Evolutionary conservation across 306 rosid species (phyloP).

Genomic region (Lathyrus oleraceus): DNA sequence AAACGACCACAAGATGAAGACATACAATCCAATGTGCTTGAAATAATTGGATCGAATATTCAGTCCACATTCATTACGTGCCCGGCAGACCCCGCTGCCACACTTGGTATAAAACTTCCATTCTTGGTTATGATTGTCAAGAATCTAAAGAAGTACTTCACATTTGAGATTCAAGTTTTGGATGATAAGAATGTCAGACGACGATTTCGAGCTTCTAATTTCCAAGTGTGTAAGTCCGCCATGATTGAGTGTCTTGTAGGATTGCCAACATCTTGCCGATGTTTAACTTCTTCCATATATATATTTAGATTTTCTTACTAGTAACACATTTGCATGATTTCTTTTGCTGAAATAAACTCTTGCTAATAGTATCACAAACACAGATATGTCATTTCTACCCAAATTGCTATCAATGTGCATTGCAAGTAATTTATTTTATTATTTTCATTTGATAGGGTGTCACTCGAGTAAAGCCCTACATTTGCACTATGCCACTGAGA

Average conservation of each 20-base stretch:
- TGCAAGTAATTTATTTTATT: slow-evolving; percentile 15
- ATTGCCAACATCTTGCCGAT: slow-evolving; percentile 19
- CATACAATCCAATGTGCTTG: slow-evolving; percentile 90
- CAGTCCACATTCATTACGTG: slow-evolving; percentile 92
- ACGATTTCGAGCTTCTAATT: slow-evolving; percentile 93
- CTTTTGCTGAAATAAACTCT: slow-evolving; percentile 2
- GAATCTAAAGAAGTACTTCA: slow-evolving; percentile 90
- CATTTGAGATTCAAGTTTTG: slow-evolving; percentile 92
- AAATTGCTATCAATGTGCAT: background rate
- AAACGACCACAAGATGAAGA: slow-evolving; percentile 98
- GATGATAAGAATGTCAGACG: slow-evolving; percentile 94
- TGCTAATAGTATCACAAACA: background rate
- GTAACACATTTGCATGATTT: slow-evolving; percentile 5
- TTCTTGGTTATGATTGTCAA: slow-evolving; percentile 89
- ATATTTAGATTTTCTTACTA: slow-evolving; percentile 7
- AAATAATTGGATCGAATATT: slow-evolving; percentile 86
- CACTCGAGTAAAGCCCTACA: slow-evolving; percentile 86
- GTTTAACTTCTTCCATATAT: slow-evolving; percentile 22
- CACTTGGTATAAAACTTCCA: slow-evolving; percentile 91
- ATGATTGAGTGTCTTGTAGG: slow-evolving; percentile 40
- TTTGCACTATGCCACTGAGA: slow-evolving; percentile 90
- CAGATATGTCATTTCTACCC: slow-evolving; percentile 20
- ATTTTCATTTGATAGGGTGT: slow-evolving; percentile 51
- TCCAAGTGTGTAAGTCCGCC: slow-evolving; percentile 98
- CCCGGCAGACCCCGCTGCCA: slow-evolving; percentile 95